Evolutionary conservation across 2,329 filamentous ascomycete species (phyloP).

Genomic region (Phialophora chinensis): DNA sequence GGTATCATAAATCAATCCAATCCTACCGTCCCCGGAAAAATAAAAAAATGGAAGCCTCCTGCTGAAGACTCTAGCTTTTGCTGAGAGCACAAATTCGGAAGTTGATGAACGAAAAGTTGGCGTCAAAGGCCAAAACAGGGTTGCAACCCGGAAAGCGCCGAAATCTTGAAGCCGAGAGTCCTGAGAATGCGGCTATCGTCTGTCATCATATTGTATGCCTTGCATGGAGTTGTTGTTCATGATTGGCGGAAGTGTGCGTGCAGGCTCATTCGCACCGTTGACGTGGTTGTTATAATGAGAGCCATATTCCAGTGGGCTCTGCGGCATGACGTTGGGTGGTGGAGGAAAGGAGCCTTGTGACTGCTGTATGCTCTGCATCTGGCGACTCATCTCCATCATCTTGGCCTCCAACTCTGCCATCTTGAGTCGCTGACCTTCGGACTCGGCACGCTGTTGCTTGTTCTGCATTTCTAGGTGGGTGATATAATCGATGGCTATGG

Average conservation of each 20-base stretch:
- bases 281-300: slow-evolving; percentile 35
- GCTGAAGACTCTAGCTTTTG: slow-evolving; percentile 10
- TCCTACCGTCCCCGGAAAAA: slow-evolving; percentile 9
- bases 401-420: slow-evolving; percentile 40
- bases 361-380: slow-evolving; percentile 39
- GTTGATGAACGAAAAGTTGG: neutral
- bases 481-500: slow-evolving; percentile 57
- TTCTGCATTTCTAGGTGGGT: slow-evolving; percentile 51
- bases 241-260: slow-evolving; percentile 55
- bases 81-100: slow-evolving; percentile 1
- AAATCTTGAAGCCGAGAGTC: slow-evolving; percentile 23
- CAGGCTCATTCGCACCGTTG: slow-evolving; percentile 45
- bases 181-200: slow-evolving; percentile 44
- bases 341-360: slow-evolving; percentile 38
- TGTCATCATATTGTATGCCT: slow-evolving; percentile 58
- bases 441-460: slow-evolving; percentile 46
- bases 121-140: neutral
- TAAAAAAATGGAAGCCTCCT: slow-evolving; percentile 9
- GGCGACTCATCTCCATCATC: slow-evolving; percentile 47
- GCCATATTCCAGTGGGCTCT: slow-evolving; percentile 35
- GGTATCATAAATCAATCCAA: slow-evolving; percentile 29
- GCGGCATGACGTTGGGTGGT: slow-evolving; percentile 36
- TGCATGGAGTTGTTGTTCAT: slow-evolving; percentile 55
- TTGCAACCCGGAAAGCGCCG: slow-evolving; percentile 4
- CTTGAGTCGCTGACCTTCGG: slow-evolving; percentile 44